Conservation (phyloP, 345 rosid genomes). For the Aquilaria sinensis region DNA sequence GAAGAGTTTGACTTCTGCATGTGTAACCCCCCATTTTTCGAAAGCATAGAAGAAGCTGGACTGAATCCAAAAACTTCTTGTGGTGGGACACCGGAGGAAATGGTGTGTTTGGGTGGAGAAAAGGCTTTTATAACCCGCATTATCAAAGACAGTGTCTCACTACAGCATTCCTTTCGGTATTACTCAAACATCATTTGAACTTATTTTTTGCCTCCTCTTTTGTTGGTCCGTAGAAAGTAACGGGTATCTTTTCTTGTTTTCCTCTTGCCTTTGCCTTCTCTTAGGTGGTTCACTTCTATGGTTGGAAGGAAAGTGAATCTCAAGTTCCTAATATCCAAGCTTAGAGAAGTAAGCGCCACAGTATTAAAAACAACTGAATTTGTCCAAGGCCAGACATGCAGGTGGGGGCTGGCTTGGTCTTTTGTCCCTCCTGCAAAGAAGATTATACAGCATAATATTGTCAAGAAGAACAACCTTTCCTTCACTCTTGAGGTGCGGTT, state of each 20-base stretch:
- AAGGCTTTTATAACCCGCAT: slow-evolving; percentile 65
- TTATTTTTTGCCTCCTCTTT: not conserved
- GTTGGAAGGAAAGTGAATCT: slow-evolving; percentile 85
- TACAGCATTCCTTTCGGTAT: slow-evolving; percentile 65
- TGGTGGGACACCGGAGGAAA: slow-evolving; percentile 85
- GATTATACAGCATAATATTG: slow-evolving; percentile 42
- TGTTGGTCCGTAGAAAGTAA: not conserved
- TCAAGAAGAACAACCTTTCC: slow-evolving; percentile 38
- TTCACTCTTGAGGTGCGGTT: slow-evolving; percentile 74
- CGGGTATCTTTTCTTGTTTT: slow-evolving; percentile 34
- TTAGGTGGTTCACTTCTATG: slow-evolving; percentile 92
- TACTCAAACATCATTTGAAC: not conserved
- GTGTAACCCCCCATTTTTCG: slow-evolving; percentile 97
- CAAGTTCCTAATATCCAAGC: slow-evolving; percentile 61
- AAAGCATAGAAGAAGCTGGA: slow-evolving; percentile 71
- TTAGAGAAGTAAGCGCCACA: slow-evolving; percentile 62
- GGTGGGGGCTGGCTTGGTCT: slow-evolving; percentile 98
- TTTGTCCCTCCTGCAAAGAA: slow-evolving; percentile 57
- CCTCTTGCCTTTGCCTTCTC: slow-evolving; percentile 9
- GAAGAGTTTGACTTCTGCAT: slow-evolving; percentile 93
- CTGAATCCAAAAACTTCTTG: slow-evolving; percentile 89
- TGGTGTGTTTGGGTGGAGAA: slow-evolving; percentile 93
- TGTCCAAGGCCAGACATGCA: slow-evolving; percentile 82
- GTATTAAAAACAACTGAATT: slow-evolving; percentile 86
- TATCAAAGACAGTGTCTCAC: slow-evolving; percentile 62